Evolutionary conservation across 208 protist genomes (phyloP), one percentile per base, ranked within the genome.

Genomic region (Jaenimonas drosophilae): DNA sequence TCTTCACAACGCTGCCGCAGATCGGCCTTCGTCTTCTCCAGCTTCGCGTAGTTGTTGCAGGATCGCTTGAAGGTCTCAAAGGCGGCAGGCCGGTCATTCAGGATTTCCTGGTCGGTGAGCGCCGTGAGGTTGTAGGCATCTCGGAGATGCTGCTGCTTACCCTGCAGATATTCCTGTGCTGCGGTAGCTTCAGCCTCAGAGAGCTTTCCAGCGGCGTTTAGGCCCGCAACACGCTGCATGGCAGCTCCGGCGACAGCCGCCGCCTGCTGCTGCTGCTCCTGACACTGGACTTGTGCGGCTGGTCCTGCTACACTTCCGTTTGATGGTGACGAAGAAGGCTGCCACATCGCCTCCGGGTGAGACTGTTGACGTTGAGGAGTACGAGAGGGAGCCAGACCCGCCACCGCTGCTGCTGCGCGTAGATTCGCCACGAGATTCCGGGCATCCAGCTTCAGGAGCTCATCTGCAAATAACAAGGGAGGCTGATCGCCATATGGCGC

Each of bases 1-100:
- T 49, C 28, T 11, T 81, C 81, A 49, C 85, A 91, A 42, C 59
- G 58, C 14, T 32, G 48, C 53, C 77, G 77, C 16, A 93, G 63
- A 26, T 76, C 66, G 26, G 47, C 49, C 55, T 95, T 93, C 23
- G 59, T 81, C 21, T 33, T 55, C 49, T 91, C 84, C 23, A 94
- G 53, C 58, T 81, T 68, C 23, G 70, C 63, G 45, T 74, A 86
- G 0, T 85, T 68, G 17, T 72, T 55, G 57, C 88, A 95, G 14
- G 78, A 87, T 17, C 62, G 61, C 30, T 78, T 88, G 64, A 95
- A 95, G 1, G 73, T 58, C 46, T 95, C 88, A 43, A 94, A 88
- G 24, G 84, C 81, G 41, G 59, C 54, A 1, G 84, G 63, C 30
- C 84, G 78, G 65, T 95, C 76, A 14, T 83, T 51, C 19, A 92